These are phyloP conservation scores for Penstemon eatonii DNA, from an alignment of 257 asterid genomes.

Conservation along the genomic window DNA sequence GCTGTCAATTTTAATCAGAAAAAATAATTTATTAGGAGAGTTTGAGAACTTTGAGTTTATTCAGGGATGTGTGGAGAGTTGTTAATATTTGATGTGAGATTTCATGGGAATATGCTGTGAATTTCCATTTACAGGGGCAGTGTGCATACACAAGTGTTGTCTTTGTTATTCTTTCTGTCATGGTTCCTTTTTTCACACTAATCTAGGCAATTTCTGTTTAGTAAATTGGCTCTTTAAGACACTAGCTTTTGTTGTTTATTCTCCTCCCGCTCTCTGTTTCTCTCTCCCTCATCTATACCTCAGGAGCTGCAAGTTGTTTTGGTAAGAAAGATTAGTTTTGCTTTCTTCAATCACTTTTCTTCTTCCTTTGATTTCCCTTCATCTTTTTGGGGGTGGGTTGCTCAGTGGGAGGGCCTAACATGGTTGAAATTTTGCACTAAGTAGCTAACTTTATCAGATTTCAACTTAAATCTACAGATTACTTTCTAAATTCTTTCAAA, in stretches of 20 bases:
- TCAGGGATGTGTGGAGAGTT: slow-evolving; percentile 23
- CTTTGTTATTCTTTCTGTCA: slow-evolving; percentile 34
- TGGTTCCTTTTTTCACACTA: slow-evolving; percentile 28
- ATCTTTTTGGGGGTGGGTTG: slow-evolving; percentile 9
- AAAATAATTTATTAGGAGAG: slow-evolving; percentile 12
- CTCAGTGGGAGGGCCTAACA: neutral
- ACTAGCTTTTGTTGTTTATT: neutral
- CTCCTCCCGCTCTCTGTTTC: slow-evolving; percentile 3
- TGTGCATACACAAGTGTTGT: slow-evolving; percentile 29
- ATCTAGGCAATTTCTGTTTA: slow-evolving; percentile 32
- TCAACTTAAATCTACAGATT: slow-evolving; percentile 23
- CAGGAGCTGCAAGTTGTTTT: slow-evolving; percentile 12
- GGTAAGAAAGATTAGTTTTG: slow-evolving; percentile 12
- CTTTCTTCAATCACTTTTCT: neutral
- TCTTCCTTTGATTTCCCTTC: neutral
- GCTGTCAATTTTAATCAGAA: slow-evolving; percentile 10
- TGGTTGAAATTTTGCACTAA: slow-evolving; percentile 15
- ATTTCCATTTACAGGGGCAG: slow-evolving; percentile 23
- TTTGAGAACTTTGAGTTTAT: slow-evolving; percentile 30
- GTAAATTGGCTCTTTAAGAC: slow-evolving; percentile 21
- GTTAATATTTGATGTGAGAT: slow-evolving; percentile 44
- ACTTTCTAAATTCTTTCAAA: slow-evolving; percentile 11
- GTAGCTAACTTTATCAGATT: slow-evolving; percentile 14
- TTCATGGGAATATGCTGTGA: slow-evolving; percentile 35
- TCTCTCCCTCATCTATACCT: slow-evolving; percentile 5